A percentile compares a stretch with the other conserved stretches of the same genome.
Conservation (phyloP, 306 rosid genomes). For the Albizia julibrissin region DNA sequence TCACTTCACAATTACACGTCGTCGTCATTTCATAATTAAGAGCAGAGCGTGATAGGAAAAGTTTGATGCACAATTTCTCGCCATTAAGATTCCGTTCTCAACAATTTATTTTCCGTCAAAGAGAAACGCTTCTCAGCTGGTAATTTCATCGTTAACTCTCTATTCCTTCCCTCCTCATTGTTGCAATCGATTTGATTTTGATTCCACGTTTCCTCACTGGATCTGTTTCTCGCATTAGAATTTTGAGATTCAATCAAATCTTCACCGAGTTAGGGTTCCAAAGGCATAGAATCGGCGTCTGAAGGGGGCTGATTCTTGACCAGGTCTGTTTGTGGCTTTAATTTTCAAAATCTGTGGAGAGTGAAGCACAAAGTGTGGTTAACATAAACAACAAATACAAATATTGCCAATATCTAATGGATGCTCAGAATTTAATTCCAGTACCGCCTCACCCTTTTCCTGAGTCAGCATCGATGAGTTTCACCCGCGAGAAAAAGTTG, state of each 20-base stretch:
- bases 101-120: neutral
- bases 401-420: conserved; percentile 25
- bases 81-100: neutral
- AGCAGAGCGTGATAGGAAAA: no score
- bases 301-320: neutral
- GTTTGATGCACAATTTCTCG: neutral
- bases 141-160: neutral
- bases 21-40: neutral
- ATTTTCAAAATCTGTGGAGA: conserved; percentile 27
- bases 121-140: neutral
- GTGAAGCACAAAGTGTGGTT: conserved; percentile 35
- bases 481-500: conserved; percentile 17
- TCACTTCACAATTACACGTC: neutral
- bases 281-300: neutral
- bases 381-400: conserved; percentile 21
- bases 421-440: conserved; percentile 37
- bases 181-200: neutral
- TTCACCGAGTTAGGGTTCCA: neutral
- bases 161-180: neutral
- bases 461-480: conserved; percentile 24
- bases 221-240: neutral
- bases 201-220: neutral
- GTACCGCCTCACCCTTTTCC: conserved; percentile 54
- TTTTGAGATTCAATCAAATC: neutral
- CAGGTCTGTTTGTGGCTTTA: neutral